A percentile compares a stretch with the other conserved stretches of the same genome.
phyloP scores from a whole-genome alignment of 1,139 yeast species.

The Pichia kudriavzevii region DNA sequence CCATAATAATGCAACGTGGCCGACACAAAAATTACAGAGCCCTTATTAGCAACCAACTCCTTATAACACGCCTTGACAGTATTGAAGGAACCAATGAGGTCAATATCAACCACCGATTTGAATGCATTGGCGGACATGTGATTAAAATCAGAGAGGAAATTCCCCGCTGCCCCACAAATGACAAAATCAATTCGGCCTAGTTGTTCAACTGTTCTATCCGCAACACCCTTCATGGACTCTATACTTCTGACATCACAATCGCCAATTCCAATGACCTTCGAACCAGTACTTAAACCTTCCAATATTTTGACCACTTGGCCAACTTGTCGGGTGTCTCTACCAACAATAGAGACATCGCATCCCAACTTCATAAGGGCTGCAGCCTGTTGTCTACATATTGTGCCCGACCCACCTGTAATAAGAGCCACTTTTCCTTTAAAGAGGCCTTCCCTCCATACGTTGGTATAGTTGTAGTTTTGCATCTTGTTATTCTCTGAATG shows the following conservation, averaged over 20 bases:
- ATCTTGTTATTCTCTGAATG: no score
- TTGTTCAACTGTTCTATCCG: constrained; percentile 49
- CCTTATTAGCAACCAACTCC: constrained; percentile 57
- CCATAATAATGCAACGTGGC: constrained; percentile 88
- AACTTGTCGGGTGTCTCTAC: constrained; percentile 64
- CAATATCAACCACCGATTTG: constrained; percentile 77
- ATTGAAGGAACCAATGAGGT: constrained; percentile 77
- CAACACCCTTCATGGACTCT: constrained; percentile 52
- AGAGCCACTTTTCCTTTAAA: constrained; percentile 81
- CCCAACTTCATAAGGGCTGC: constrained; percentile 79
- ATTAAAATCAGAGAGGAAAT: constrained; percentile 73
- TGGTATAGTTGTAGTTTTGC: constrained; percentile 14
- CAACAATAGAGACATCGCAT: constrained; percentile 78
- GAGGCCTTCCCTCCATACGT: constrained; percentile 44
- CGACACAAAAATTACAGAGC: constrained; percentile 65
- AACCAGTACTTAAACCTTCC: constrained; percentile 41
- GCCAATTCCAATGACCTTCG: constrained; percentile 61
- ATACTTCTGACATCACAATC: constrained; percentile 72
- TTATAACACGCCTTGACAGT: constrained; percentile 75
- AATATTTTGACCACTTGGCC: constrained; percentile 62
- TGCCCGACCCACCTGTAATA: constrained; percentile 93
- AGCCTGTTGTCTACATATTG: constrained; percentile 80
- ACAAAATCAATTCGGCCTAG: constrained; percentile 76
- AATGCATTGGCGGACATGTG: constrained; percentile 79
- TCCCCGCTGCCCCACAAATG: constrained; percentile 95